These are phyloP conservation scores for Lactuca saligna DNA, from an alignment of 129 eudicot species.

Conservation along the genomic window DNA sequence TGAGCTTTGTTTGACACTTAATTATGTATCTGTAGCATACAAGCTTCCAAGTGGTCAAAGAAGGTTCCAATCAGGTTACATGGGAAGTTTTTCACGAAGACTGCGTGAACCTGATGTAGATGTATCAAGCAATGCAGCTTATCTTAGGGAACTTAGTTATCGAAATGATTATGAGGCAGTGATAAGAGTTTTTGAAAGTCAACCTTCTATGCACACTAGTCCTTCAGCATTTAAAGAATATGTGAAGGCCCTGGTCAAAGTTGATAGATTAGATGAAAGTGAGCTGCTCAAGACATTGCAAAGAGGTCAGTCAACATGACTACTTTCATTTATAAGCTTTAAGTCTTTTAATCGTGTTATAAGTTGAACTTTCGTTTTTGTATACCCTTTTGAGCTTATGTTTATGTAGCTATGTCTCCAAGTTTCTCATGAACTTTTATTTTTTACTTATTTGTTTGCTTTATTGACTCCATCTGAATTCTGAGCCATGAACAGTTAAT, in stretches of 20 bases:
- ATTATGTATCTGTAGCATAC: slow-evolving; percentile 29
- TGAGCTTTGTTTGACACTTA: not conserved
- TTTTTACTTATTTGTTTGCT: not conserved
- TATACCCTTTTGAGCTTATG: not conserved
- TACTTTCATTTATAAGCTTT: slow-evolving; percentile 9
- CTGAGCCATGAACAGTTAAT: too few relatives aligned
- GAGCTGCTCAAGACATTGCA: slow-evolving; percentile 79
- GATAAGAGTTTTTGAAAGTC: slow-evolving; percentile 77
- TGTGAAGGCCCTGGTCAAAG: slow-evolving; percentile 81
- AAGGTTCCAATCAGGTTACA: slow-evolving; percentile 44
- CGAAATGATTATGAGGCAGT: slow-evolving; percentile 86
- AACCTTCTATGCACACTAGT: slow-evolving; percentile 72
- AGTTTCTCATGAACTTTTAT: not conserved
- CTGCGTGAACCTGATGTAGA: slow-evolving; percentile 47
- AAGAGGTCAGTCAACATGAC: slow-evolving; percentile 56
- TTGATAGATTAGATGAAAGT: slow-evolving; percentile 78
- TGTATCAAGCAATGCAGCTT: slow-evolving; percentile 47
- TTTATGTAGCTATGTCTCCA: slow-evolving; percentile 1
- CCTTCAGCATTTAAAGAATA: slow-evolving; percentile 88
- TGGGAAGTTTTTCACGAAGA: slow-evolving; percentile 36
- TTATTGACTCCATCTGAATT: too few relatives aligned
- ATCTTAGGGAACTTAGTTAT: slow-evolving; percentile 61
- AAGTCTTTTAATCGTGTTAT: not conserved
- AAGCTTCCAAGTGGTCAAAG: slow-evolving; percentile 38
- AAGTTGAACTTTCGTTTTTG: not conserved